Percentiles rank a stretch among this genome's conserved stretches.
These are phyloP conservation scores for Monilinia laxa DNA, from an alignment of 2,329 filamentous ascomycete species.

Conservation along the genomic window DNA sequence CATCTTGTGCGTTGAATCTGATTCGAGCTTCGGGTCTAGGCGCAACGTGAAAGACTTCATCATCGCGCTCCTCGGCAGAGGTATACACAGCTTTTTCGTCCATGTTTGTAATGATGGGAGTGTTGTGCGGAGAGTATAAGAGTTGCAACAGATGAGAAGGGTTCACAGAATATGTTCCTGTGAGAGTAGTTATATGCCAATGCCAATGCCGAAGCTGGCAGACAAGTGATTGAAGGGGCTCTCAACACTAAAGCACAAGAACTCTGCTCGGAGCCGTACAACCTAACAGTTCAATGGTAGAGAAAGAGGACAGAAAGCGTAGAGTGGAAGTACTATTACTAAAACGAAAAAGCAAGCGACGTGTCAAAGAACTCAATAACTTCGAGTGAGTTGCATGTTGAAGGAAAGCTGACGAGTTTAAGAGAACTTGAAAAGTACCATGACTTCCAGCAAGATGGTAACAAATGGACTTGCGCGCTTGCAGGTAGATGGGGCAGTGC, in stretches of 20 bases:
- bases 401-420: not conserved
- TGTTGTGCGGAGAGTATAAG: not conserved
- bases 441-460: not conserved
- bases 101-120: constrained; percentile 12
- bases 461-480: not conserved
- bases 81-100: constrained; percentile 17
- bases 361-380: not conserved
- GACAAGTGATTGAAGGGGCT: not conserved
- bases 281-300: not conserved
- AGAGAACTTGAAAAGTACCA: not conserved
- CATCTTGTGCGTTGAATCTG: constrained; percentile 25
- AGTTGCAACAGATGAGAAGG: not conserved
- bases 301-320: not conserved
- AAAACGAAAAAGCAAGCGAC: not conserved
- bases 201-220: not conserved
- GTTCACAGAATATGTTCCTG: not conserved
- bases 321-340: not conserved
- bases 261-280: not conserved
- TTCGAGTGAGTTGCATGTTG: not conserved
- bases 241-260: not conserved
- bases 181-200: not conserved
- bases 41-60: constrained; percentile 26
- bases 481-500: constrained; percentile 5
- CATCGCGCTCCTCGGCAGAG: constrained; percentile 16
- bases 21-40: constrained; percentile 26